Base-by-base conservation (phyloP, 176 grass and related monocot genomes). In the Aegilops speltoides region DNA sequence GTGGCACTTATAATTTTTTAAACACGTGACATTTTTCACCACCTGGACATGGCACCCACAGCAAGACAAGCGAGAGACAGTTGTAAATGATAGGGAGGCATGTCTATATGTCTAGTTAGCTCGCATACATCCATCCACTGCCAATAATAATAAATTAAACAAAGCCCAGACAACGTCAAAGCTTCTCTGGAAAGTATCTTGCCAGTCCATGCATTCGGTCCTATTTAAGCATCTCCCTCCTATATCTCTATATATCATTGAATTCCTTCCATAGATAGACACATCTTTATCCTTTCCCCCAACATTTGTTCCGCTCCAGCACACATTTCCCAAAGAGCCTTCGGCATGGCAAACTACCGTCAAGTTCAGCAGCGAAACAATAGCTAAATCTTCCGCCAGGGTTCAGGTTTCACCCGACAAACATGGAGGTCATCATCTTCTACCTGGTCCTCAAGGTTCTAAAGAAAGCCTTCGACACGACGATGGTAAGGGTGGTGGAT, bases 351-450 rank as follows among this genome's bases (percentile, higher is more conserved):
- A 29, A 84, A 69, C 0, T 38, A 74, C 6, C 70, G 46, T 68
- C 64, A 61, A 13, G 43, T 46, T 46, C 12, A 46, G 43, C 43
- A 46, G 3, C 0, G 1, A 20, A 72, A 40, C 4, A 68, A 20
- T 3, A 34, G 4, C 17, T 73, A 5, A 65, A 89, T 0, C 64
- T 94, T 2, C 90, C 92, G 3, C 90, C 88, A 0, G 95, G 95
- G 1, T 97, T 97, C 63, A 54, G 88, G n/a, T 97, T 94, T 76
- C 40, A 90, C 22, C 95, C 95, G 1, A 78, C 17, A 0, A 88
- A 97, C 16, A 86, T 86, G 34, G 92, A 94, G 84, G 91, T 97
- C 54, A 89, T 97, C 69, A 87, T 12, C 68, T 73, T 28, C 67
- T 97, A 97, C 81, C 79, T 97, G 10, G 83, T 33, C 1, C 85